Evolutionary conservation across 768 basidiomycete genomes (phyloP).

Genomic region (Pisolithus albus): DNA sequence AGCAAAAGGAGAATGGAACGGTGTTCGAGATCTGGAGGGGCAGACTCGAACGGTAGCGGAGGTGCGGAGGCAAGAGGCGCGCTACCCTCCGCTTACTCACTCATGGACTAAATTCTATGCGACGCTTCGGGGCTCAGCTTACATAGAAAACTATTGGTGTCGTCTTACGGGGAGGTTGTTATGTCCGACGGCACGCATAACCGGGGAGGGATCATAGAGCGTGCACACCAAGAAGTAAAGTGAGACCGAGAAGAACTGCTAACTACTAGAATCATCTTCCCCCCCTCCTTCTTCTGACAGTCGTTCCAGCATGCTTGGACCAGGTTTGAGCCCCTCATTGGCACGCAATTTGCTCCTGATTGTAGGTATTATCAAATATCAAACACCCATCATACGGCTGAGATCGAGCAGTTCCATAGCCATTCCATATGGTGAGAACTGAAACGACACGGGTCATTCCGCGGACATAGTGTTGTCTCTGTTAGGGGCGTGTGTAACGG

Average conservation of each 20-base stretch:
- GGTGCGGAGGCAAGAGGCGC: too few species aligned
- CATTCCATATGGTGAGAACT: slow-evolving; percentile 86
- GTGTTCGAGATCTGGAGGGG: too few species aligned
- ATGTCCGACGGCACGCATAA: too few species aligned
- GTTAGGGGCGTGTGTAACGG: slow-evolving; percentile 95
- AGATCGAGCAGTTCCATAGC: slow-evolving; percentile 86
- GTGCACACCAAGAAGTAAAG: not conserved
- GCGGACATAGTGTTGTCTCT: slow-evolving; percentile 87
- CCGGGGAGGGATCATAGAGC: too few species aligned
- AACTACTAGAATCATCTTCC: not conserved
- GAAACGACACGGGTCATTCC: slow-evolving; percentile 91
- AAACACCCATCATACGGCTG: slow-evolving; percentile 52
- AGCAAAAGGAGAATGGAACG: too few species aligned
- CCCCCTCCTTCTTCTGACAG: slow-evolving; percentile 45
- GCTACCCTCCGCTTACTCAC: too few species aligned
- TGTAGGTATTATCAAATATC: slow-evolving; percentile 88
- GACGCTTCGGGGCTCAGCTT: too few species aligned
- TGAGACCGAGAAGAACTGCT: not conserved
- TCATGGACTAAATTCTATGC: too few species aligned
- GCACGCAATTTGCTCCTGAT: slow-evolving; percentile 81
- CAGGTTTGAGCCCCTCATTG: slow-evolving; percentile 76
- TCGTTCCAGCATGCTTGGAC: slow-evolving; percentile 68
- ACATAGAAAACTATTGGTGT: too few species aligned
- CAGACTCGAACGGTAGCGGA: too few species aligned
- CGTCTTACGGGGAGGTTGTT: too few species aligned